Percentiles rank a stretch among this genome's conserved stretches.
phyloP scores from a whole-genome alignment of 768 basidiomycete species.

The Clavulina sp. region DNA sequence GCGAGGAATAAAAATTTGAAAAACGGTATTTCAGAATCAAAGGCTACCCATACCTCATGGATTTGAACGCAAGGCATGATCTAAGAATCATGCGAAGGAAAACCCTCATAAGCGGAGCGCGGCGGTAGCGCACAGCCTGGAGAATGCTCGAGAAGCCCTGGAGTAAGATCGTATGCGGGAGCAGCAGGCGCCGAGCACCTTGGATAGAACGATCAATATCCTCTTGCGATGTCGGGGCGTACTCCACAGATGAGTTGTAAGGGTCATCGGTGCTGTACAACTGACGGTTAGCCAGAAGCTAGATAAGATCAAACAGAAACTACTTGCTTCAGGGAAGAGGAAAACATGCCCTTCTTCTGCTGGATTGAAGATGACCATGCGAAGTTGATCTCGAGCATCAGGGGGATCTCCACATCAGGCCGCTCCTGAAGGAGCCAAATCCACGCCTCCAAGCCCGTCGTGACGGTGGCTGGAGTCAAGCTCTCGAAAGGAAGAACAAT shows the following conservation, averaged over 20 bases:
- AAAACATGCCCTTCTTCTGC: conserved; percentile 69
- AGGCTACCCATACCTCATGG: conserved; percentile 44
- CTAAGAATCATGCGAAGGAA: conserved; percentile 71
- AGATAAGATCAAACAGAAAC: neutral
- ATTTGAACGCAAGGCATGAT: conserved; percentile 50
- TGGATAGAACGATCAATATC: conserved; percentile 54
- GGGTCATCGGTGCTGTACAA: conserved; percentile 63
- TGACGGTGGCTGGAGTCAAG: conserved; percentile 70
- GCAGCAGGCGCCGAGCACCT: conserved; percentile 55
- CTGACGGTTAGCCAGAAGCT: neutral
- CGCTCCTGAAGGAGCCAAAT: conserved; percentile 87
- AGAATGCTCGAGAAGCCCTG: conserved; percentile 82
- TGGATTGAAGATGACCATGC: conserved; percentile 78
- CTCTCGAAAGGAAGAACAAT: conserved; percentile 79
- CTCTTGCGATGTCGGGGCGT: conserved; percentile 79
- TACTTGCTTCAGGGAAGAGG: conserved; percentile 57
- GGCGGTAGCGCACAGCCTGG: conserved; percentile 82
- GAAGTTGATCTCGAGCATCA: conserved; percentile 72
- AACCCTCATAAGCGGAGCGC: conserved; percentile 67
- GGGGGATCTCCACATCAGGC: conserved; percentile 58
- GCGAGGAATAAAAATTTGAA: conserved; percentile 2
- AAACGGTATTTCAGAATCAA: neutral
- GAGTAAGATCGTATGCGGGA: conserved; percentile 68
- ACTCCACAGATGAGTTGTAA: conserved; percentile 68
- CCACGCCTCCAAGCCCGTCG: conserved; percentile 87